Base-by-base conservation (phyloP, 2,329 filamentous ascomycete genomes). In the Neofusicoccum ribis region DNA sequence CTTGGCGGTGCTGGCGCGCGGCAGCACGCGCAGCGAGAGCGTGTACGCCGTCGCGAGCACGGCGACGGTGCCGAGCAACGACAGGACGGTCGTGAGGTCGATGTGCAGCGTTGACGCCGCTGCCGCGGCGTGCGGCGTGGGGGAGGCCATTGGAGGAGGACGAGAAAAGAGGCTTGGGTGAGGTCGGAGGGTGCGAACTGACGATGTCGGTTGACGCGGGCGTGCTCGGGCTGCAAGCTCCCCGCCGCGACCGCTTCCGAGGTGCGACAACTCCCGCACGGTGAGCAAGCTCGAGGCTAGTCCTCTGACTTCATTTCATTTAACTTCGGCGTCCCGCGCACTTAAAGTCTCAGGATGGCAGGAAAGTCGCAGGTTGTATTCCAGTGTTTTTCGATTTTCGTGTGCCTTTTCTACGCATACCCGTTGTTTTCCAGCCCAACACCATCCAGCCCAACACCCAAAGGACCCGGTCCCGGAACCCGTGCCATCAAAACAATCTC, bases 141-240 rank as follows among this genome's bases (percentile, higher is more conserved):
- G 60, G 82, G 82, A 47, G 91, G 75, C 83, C 82, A 73, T 91
- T 17, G 41, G 85, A 82, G 17, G 90, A 85, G 62, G 69, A 65
- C 51, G 68, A 66, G 36, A 43, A 23, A 41, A 36, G 61, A 9
- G 64, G 9, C 14, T 43, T 41, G 65, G 9, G 36, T 54, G 69
- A 67, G 44, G 66, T 52, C 50, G 70, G 39, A 46, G 43, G 15
- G 15, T 12, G 52, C 9, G 41, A 14, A 39, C 31, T 39, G 23
- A 14, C 17, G 54, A 59, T 15, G 63, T 44, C 3, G 23, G 70
- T 49, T 70, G 62, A 43, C 37, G 49, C 41, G 52, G 52, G 52
- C 27, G 41, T 46, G 56, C 17, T 43, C 12, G 52, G 52, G 37
- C 14, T 56, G 34, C 23, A 23, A 23, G 23, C 23, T 23, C 23